phyloP scores from a whole-genome alignment of 108 stramenopile genomes.

The Pelagomonas calceolata region DNA sequence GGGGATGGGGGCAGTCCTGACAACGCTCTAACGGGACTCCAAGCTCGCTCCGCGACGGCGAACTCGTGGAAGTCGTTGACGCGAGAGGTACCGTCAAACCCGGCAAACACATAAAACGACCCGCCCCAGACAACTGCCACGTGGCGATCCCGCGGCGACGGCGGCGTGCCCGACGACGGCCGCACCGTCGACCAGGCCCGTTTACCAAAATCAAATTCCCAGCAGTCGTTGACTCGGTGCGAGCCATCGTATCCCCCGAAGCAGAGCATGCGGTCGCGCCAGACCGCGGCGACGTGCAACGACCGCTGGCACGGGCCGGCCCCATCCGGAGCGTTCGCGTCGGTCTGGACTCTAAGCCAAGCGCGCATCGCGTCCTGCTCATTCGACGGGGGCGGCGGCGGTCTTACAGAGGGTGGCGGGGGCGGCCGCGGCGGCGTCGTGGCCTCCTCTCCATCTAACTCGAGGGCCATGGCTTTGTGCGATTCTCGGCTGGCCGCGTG shows the following conservation, averaged over 20 bases:
- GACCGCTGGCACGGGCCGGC: conserved; percentile 52
- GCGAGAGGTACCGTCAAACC: conserved; percentile 55
- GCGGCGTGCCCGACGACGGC: conserved; percentile 39
- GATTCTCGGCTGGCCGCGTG: too few relatives aligned
- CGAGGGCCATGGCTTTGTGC: too few relatives aligned
- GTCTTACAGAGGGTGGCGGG: too few relatives aligned
- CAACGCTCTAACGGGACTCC: conserved; percentile 55
- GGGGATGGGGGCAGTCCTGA: conserved; percentile 55
- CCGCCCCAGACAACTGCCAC: conserved; percentile 61
- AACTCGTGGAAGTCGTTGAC: conserved; percentile 80
- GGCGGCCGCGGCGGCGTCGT: too few relatives aligned
- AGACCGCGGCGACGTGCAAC: conserved; percentile 73
- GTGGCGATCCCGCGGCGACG: conserved; percentile 76
- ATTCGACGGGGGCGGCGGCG: too few relatives aligned
- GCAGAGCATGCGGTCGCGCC: conserved; percentile 33
- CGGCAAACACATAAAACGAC: conserved; percentile 73
- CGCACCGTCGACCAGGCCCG: conserved; percentile 13
- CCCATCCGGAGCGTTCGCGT: too few relatives aligned
- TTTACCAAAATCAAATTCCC: conserved; percentile 73
- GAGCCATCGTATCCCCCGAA: conserved; percentile 60
- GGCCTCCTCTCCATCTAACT: too few relatives aligned
- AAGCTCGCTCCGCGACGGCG: conserved; percentile 59
- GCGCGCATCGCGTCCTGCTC: background rate
- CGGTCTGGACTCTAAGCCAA: background rate
- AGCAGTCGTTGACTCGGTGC: conserved; percentile 76